These are phyloP conservation scores for Crithidia sp. DNA, from an alignment of 208 protist species.

Conservation along the genomic window DNA sequence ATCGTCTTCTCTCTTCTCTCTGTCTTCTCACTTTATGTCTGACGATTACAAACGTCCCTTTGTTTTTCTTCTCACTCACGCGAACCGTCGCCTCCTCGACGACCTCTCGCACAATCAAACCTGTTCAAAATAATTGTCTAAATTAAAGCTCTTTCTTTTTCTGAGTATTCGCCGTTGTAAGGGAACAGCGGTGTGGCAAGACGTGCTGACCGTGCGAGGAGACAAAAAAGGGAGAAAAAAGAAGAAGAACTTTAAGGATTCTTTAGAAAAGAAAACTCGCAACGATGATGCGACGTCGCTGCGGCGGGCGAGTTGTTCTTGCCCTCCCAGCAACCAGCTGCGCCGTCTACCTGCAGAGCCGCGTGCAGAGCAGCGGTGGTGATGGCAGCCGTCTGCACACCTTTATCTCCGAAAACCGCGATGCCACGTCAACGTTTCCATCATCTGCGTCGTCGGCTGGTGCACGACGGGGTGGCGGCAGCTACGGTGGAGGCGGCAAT, in stretches of 20 bases:
- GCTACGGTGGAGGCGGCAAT: neutral
- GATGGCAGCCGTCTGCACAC: conserved; percentile 24
- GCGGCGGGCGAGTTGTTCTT: conserved; percentile 12
- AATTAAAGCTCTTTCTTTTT: too few species aligned
- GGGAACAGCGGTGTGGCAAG: too few species aligned
- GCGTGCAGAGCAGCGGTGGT: conserved; percentile 19
- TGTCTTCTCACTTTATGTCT: conserved; percentile 4
- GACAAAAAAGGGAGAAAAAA: neutral
- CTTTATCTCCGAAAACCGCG: conserved; percentile 25
- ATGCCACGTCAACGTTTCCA: conserved; percentile 15
- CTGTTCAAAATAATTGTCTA: too few species aligned
- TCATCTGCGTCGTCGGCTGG: neutral
- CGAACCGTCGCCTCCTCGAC: too few species aligned
- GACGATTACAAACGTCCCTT: neutral
- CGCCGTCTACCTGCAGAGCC: neutral
- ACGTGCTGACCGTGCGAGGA: neutral
- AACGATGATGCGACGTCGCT: conserved; percentile 50
- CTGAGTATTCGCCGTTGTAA: too few species aligned
- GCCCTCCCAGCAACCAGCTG: neutral
- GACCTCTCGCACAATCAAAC: too few species aligned
- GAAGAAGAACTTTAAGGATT: neutral
- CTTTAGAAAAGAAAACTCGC: neutral
- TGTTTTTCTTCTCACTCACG: neutral
- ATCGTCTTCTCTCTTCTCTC: neutral
- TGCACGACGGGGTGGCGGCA: neutral